phyloP scores from a whole-genome alignment of 2,329 filamentous ascomycete species.

The Pyrenophora seminiperda region DNA sequence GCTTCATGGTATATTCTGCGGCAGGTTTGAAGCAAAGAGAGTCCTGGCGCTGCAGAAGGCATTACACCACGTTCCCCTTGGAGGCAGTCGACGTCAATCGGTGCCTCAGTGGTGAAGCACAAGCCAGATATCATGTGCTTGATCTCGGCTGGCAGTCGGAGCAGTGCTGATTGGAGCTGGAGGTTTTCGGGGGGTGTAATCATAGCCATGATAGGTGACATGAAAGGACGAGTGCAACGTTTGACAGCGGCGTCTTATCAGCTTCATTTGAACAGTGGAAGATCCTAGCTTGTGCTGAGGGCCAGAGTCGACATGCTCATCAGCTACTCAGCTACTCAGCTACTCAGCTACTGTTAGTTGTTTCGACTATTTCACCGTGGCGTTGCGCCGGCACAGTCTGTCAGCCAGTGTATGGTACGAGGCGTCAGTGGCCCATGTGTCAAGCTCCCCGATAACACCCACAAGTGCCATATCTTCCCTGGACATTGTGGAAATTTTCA shows the following conservation, averaged over 20 bases:
- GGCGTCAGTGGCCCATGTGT: not conserved
- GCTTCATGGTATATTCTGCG: constrained; percentile 43
- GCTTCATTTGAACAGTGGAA: constrained; percentile 1
- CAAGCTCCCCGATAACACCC: constrained; percentile 1
- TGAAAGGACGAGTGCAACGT: not conserved
- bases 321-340: too few relatives aligned
- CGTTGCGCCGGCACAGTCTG: not conserved
- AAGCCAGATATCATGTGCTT: constrained; percentile 41
- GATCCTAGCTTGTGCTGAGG: not conserved
- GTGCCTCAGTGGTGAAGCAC: constrained; percentile 32
- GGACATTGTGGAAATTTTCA: not conserved
- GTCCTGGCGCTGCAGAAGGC: constrained; percentile 16
- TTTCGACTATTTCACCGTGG: constrained; percentile 6
- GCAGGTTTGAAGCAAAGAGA: constrained; percentile 46
- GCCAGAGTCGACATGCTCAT: constrained; percentile 1
- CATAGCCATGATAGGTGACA: constrained; percentile 9
- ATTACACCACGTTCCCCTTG: not conserved
- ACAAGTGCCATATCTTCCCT: too few relatives aligned
- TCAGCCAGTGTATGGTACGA: not conserved
- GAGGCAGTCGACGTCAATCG: constrained; percentile 22
- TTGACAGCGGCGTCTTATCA: not conserved
- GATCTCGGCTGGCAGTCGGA: constrained; percentile 43
- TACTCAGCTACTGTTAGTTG: not conserved
- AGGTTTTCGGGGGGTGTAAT: constrained; percentile 25
- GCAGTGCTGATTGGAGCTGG: constrained; percentile 40